phyloP scores from a whole-genome alignment of 306 rosid species.

The Malus sylvestris region DNA sequence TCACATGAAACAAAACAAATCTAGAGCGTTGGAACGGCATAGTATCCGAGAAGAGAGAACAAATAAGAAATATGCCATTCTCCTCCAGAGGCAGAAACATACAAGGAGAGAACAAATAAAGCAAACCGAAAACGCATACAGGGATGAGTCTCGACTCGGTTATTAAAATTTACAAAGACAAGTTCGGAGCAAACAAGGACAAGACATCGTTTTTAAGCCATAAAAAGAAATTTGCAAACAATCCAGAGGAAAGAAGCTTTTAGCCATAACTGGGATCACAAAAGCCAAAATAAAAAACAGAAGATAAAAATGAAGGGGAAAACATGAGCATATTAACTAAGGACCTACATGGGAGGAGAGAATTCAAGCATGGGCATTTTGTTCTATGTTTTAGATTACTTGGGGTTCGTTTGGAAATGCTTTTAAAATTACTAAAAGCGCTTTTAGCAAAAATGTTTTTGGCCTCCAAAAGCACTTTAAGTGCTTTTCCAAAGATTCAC shows the following conservation, averaged over 20 bases:
- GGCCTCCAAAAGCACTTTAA: no score
- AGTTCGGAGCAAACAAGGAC: not conserved
- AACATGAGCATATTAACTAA: not conserved
- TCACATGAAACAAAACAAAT: conserved; percentile 16
- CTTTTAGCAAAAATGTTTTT: no score
- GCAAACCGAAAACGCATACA: not conserved
- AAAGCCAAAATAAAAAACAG: not conserved
- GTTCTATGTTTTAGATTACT: no score
- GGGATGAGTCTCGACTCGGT: not conserved
- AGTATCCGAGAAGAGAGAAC: not conserved
- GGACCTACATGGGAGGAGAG: not conserved
- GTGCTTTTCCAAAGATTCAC: no score
- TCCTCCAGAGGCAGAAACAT: not conserved
- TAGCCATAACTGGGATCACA: not conserved
- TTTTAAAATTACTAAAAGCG: no score
- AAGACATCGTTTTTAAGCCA: not conserved
- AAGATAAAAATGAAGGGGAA: not conserved
- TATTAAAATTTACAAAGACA: not conserved
- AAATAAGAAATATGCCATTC: not conserved
- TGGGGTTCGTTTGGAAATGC: no score
- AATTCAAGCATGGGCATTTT: not conserved
- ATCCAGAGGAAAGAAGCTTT: not conserved
- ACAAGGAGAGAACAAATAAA: not conserved
- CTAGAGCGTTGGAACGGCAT: conserved; percentile 1
- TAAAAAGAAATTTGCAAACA: not conserved